Conservation (phyloP, 1,139 yeast species). For the Suhomyces anneliseae region DNA sequence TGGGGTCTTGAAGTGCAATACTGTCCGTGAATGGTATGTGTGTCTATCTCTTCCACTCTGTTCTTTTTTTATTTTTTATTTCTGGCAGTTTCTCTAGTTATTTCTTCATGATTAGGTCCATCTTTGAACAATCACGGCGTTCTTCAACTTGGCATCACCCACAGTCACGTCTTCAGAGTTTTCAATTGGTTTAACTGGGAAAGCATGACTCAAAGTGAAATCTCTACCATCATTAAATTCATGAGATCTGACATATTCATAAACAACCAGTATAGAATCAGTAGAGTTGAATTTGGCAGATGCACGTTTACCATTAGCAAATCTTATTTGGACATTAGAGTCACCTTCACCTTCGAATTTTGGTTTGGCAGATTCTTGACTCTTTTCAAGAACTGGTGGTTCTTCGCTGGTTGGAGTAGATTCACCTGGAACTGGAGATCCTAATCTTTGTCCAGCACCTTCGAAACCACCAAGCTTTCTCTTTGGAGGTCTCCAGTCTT, state of each 20-base stretch:
- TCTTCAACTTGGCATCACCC: conserved; percentile 72
- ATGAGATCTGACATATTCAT: conserved; percentile 59
- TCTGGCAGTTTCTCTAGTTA: background rate
- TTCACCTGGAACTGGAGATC: conserved; percentile 86
- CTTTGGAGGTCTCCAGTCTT: conserved; percentile 76
- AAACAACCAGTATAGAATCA: conserved; percentile 68
- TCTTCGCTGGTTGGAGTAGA: conserved; percentile 14
- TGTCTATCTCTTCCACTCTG: background rate
- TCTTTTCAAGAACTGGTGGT: conserved; percentile 9
- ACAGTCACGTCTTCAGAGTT: conserved; percentile 53
- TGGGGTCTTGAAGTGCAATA: too few species aligned
- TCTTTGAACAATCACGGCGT: conserved; percentile 89
- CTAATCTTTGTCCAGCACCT: conserved; percentile 87
- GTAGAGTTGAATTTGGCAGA: conserved; percentile 64
- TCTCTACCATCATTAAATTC: conserved; percentile 47
- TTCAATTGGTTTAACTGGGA: conserved; percentile 77
- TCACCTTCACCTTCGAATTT: conserved; percentile 56
- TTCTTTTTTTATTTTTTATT: background rate
- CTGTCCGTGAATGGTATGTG: background rate
- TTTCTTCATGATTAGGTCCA: conserved; percentile 39
- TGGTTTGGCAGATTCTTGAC: conserved; percentile 18
- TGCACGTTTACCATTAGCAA: conserved; percentile 76
- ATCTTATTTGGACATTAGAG: conserved; percentile 75
- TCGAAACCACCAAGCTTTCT: conserved; percentile 66
- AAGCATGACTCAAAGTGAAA: conserved; percentile 75